Evolutionary conservation across 352 stramenopile species (phyloP).

Genomic region (Globisporangium middletonii): DNA sequence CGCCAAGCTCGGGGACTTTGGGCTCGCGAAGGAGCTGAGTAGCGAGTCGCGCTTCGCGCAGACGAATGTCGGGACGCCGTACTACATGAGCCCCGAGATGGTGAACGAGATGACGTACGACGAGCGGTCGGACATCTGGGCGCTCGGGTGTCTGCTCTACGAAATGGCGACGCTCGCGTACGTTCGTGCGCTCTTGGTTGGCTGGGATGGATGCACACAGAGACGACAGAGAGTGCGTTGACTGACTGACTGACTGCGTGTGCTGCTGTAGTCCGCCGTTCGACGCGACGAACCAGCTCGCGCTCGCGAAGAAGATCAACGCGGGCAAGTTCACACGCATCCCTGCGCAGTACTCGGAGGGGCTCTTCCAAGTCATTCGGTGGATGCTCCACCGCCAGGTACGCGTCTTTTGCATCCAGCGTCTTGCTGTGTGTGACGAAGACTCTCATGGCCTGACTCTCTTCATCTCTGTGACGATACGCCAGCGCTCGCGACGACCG

Average conservation of each 20-base stretch:
- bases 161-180: constrained; percentile 86
- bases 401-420: background rate
- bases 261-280: constrained; percentile 69
- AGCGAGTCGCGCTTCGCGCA: constrained; percentile 88
- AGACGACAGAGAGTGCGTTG: background rate
- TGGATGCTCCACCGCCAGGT: constrained; percentile 84
- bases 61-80: constrained; percentile 90
- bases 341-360: constrained; percentile 87
- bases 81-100: constrained; percentile 92
- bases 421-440: background rate
- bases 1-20: constrained; percentile 90
- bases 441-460: background rate
- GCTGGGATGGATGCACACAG: background rate
- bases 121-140: constrained; percentile 90
- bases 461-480: background rate
- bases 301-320: constrained; percentile 93
- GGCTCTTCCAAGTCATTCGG: constrained; percentile 85
- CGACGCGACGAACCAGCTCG: constrained; percentile 89
- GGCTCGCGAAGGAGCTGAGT: constrained; percentile 87
- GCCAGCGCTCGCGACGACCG: constrained; percentile 63
- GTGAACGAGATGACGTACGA: constrained; percentile 92
- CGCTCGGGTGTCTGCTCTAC: constrained; percentile 88
- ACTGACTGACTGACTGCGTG: background rate
- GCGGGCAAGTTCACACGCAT: constrained; percentile 89
- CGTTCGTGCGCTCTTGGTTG: constrained; percentile 10